A percentile compares a stretch with the other conserved stretches of the same genome.
phyloP scores from a whole-genome alignment of 1,284 basidiomycete species.

The Porodaedalea pini region DNA sequence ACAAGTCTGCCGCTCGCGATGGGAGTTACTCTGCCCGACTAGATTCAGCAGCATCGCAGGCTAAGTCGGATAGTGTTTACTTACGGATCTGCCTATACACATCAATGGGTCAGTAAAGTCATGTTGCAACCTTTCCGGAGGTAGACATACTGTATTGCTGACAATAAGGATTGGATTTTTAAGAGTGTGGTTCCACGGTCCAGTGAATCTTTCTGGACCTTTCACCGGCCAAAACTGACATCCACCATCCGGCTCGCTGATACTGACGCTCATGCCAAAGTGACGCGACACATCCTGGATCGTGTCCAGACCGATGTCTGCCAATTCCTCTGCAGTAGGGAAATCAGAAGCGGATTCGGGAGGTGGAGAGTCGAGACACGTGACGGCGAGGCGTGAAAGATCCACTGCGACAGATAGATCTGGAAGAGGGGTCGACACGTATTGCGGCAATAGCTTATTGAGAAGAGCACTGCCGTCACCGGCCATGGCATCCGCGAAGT shows the following conservation, averaged over 20 bases:
- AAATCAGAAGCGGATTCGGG: background rate
- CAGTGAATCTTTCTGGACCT: conserved; percentile 16
- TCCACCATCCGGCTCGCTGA: conserved; percentile 17
- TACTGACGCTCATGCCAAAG: conserved; percentile 12
- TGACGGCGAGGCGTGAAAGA: conserved; percentile 4
- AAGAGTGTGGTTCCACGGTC: conserved; percentile 20
- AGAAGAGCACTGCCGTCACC: too few species aligned
- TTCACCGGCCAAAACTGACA: conserved; percentile 18
- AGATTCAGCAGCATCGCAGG: too few species aligned
- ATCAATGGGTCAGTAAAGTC: too few species aligned
- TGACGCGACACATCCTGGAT: conserved; percentile 8
- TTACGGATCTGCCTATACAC: too few species aligned
- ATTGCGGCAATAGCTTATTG: too few species aligned
- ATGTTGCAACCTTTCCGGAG: too few species aligned
- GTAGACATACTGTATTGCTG: too few species aligned
- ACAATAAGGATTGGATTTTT: too few species aligned
- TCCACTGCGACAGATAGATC: background rate
- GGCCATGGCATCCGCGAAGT: too few species aligned
- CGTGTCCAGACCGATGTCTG: background rate
- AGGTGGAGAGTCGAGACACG: conserved; percentile 1
- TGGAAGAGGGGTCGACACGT: background rate
- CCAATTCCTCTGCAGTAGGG: conserved; percentile 4
- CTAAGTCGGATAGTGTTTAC: too few species aligned
- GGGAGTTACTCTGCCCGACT: too few species aligned
- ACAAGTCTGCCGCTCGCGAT: too few species aligned